Conservation (phyloP, 805 yeast species). For the Lipomyces orientalis region DNA sequence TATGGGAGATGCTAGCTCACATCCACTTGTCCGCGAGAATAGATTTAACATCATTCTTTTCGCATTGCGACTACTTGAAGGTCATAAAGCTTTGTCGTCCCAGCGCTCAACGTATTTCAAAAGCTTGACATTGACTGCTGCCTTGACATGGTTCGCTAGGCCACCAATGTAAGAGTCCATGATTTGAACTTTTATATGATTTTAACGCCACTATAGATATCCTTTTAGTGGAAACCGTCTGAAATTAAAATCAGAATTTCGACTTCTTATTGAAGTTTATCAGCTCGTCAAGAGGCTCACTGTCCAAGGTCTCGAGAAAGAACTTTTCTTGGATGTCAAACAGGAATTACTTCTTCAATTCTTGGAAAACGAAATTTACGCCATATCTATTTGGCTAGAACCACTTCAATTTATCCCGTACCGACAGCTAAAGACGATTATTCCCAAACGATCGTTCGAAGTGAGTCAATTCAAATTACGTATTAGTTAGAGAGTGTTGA, state of each 20-base stretch:
- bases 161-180: slow-evolving; percentile 48
- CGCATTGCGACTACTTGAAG: slow-evolving; percentile 66
- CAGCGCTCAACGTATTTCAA: slow-evolving; percentile 55
- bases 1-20: slow-evolving; percentile 69
- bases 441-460: slow-evolving; percentile 31
- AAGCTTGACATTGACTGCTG: slow-evolving; percentile 63
- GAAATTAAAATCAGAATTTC: slow-evolving; percentile 71
- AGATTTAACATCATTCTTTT: slow-evolving; percentile 77
- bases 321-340: slow-evolving; percentile 52
- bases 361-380: slow-evolving; percentile 74
- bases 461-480: background rate
- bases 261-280: slow-evolving; percentile 61
- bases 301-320: slow-evolving; percentile 21
- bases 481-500: background rate
- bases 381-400: slow-evolving; percentile 77
- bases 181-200: background rate
- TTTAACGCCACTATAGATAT: slow-evolving; percentile 45
- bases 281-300: slow-evolving; percentile 41
- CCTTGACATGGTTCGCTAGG: slow-evolving; percentile 77
- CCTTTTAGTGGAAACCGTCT: slow-evolving; percentile 87
- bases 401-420: slow-evolving; percentile 54
- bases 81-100: slow-evolving; percentile 58
- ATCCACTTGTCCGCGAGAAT: slow-evolving; percentile 77
- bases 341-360: slow-evolving; percentile 64
- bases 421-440: slow-evolving; percentile 27